phyloP scores from a whole-genome alignment of 2,329 filamentous ascomycete genomes.

The Pleurostoma richardsiae region DNA sequence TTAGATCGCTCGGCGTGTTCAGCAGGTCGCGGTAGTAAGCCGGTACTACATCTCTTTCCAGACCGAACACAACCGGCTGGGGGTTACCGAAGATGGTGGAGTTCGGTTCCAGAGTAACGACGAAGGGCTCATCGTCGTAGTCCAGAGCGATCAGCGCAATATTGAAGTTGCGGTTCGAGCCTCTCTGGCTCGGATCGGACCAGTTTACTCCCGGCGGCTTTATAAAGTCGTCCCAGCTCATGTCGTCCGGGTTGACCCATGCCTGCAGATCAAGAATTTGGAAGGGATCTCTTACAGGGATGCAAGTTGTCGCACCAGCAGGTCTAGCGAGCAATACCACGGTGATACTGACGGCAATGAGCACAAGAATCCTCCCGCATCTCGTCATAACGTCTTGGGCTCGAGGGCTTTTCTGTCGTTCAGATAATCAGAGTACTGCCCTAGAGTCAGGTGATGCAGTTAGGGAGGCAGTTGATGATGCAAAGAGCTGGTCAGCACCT shows the following conservation, averaged over 20 bases:
- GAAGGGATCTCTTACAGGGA: conserved; percentile 33
- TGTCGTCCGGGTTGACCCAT: conserved; percentile 48
- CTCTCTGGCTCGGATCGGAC: conserved; percentile 36
- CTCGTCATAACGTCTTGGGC: too few species aligned
- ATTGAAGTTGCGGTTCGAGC: conserved; percentile 46
- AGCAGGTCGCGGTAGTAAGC: conserved; percentile 44
- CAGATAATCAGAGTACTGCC: too few species aligned
- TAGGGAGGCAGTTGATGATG: too few species aligned
- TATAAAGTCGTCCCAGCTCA: conserved; percentile 46
- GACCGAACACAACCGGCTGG: conserved; percentile 31
- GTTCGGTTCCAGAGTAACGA: conserved; percentile 36
- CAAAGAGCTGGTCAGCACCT: too few species aligned
- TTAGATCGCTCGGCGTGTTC: conserved; percentile 42
- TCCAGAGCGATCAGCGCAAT: conserved; percentile 49
- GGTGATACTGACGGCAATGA: too few species aligned
- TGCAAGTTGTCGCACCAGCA: neutral
- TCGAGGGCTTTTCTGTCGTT: too few species aligned
- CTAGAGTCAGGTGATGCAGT: too few species aligned
- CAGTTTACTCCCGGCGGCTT: conserved; percentile 41
- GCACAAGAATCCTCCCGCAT: too few species aligned
- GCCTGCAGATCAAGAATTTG: conserved; percentile 43
- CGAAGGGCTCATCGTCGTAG: conserved; percentile 43
- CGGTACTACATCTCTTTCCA: conserved; percentile 40
- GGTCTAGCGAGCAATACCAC: too few species aligned
- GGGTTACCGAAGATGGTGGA: conserved; percentile 48